These are phyloP conservation scores for Raffaelea arxii DNA, from an alignment of 2,329 filamentous ascomycete species.

Conservation along the genomic window DNA sequence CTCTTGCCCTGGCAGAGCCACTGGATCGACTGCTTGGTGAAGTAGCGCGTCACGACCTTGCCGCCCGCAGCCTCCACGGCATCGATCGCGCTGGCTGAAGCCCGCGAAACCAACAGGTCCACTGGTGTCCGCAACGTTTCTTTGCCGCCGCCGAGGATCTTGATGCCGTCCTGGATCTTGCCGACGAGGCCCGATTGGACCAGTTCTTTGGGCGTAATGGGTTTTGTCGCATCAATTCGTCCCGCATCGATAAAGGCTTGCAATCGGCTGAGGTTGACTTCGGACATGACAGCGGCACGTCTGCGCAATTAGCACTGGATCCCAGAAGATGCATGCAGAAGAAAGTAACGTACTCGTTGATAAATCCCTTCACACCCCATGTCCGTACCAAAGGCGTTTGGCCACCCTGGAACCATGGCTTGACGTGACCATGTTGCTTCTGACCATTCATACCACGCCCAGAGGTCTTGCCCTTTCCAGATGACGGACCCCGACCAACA, in stretches of 20 bases:
- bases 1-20: conserved; percentile 59
- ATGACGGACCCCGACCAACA: conserved; percentile 82
- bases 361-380: conserved; percentile 69
- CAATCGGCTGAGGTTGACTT: conserved; percentile 80
- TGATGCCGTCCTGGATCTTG: conserved; percentile 81
- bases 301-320: conserved; percentile 31
- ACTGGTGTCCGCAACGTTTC: conserved; percentile 69
- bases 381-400: conserved; percentile 80
- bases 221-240: conserved; percentile 70
- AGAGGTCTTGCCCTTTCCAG: conserved; percentile 93
- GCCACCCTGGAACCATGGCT: conserved; percentile 86
- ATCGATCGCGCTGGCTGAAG: conserved; percentile 70
- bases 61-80: conserved; percentile 79
- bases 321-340: not conserved
- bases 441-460: conserved; percentile 94
- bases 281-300: conserved; percentile 67
- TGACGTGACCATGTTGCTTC: conserved; percentile 86
- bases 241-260: conserved; percentile 91
- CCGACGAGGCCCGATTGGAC: conserved; percentile 70
- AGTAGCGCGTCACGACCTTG: conserved; percentile 80
- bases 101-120: conserved; percentile 82
- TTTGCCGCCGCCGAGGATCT: conserved; percentile 67
- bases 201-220: conserved; percentile 86
- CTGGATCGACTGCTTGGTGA: conserved; percentile 70
- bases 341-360: conserved; percentile 44